Conservation (phyloP, 176 grass and related monocot genomes). For the Alloteropsis semialata region DNA sequence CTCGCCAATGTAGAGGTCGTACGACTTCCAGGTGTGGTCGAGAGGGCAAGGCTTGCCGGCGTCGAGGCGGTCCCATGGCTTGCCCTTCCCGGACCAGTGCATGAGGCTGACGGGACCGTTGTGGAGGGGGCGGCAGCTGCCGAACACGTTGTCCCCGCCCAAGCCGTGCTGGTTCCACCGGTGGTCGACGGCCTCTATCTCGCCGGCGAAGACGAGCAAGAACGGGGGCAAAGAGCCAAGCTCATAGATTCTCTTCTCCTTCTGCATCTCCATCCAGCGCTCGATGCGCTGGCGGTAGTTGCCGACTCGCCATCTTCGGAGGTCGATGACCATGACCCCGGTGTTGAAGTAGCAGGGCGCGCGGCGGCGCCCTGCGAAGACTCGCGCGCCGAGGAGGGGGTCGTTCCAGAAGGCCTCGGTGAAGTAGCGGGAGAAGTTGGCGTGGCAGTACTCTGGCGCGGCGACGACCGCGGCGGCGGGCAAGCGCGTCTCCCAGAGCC, state of each 20-base stretch:
- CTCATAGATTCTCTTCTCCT: constrained; percentile 80
- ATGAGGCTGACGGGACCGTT: constrained; percentile 79
- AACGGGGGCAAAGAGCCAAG: constrained; percentile 81
- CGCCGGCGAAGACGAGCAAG: constrained; percentile 80
- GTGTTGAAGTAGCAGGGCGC: constrained; percentile 75
- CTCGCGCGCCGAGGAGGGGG: constrained; percentile 34
- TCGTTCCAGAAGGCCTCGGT: constrained; percentile 67
- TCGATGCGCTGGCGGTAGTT: constrained; percentile 70
- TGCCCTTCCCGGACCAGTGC: constrained; percentile 94
- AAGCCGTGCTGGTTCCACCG: constrained; percentile 96
- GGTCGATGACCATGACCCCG: constrained; percentile 72
- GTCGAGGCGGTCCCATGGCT: constrained; percentile 85
- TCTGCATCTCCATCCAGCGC: constrained; percentile 79
- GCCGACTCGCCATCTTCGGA: constrained; percentile 64
- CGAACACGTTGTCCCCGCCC: constrained; percentile 82
- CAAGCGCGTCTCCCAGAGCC: constrained; percentile 61
- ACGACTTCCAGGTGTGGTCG: constrained; percentile 72
- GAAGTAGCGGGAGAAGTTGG: constrained; percentile 71
- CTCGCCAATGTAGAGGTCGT: constrained; percentile 59
- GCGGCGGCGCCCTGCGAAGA: constrained; percentile 41
- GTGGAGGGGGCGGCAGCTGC: constrained; percentile 83
- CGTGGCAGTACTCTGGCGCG: constrained; percentile 68
- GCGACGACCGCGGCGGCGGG: constrained; percentile 56
- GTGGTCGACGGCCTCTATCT: constrained; percentile 81
- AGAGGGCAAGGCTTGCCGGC: constrained; percentile 65